A percentile compares a stretch with the other conserved stretches of the same genome.
Evolutionary conservation across 805 yeast species (phyloP).

Genomic region (Saturnispora zaruensis): DNA sequence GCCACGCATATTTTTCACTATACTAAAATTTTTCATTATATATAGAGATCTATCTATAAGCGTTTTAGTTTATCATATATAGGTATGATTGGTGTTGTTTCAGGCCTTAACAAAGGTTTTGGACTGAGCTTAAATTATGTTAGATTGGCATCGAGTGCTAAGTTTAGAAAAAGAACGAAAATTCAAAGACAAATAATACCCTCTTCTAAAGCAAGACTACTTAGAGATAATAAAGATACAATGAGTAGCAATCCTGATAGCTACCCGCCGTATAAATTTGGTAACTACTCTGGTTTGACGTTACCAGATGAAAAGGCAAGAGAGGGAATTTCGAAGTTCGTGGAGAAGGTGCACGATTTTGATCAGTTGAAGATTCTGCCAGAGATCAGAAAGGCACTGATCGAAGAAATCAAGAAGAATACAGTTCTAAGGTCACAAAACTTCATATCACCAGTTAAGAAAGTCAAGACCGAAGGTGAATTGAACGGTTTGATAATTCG

Average conservation of each 20-base stretch:
- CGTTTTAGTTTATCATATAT: background rate
- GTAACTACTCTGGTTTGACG: slow-evolving; percentile 40
- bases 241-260: slow-evolving; percentile 10
- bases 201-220: slow-evolving; percentile 3
- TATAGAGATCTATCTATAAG: background rate
- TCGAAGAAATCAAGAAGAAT: slow-evolving; percentile 41
- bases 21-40: background rate
- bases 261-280: slow-evolving; percentile 33
- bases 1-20: too few relatives aligned
- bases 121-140: background rate
- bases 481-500: slow-evolving; percentile 32
- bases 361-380: slow-evolving; percentile 61
- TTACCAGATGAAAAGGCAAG: slow-evolving; percentile 30
- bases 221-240: background rate
- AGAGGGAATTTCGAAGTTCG: slow-evolving; percentile 31
- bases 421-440: slow-evolving; percentile 35
- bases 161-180: slow-evolving; percentile 7
- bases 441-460: slow-evolving; percentile 21
- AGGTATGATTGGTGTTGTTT: background rate
- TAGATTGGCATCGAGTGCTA: slow-evolving; percentile 1
- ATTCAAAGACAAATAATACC: slow-evolving; percentile 16
- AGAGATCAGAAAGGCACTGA: slow-evolving; percentile 51
- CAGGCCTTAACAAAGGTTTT: background rate
- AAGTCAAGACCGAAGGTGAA: slow-evolving; percentile 27
- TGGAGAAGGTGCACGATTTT: slow-evolving; percentile 51